Conservation (phyloP, 179 eudicot species). For the Camellia oleifera region DNA sequence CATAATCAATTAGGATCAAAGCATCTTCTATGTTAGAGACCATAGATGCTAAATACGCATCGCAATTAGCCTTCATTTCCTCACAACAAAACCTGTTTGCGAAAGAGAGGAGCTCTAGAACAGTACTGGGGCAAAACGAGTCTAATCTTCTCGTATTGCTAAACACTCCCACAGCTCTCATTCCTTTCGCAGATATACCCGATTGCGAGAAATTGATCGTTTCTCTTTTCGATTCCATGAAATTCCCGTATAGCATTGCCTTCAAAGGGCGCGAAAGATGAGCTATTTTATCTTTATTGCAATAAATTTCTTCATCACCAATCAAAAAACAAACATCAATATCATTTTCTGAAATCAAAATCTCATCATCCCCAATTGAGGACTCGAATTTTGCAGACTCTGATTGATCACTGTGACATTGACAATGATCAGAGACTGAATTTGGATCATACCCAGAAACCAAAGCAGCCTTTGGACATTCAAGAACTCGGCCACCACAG, state of each 20-base stretch:
- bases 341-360: conserved; percentile 33
- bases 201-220: conserved; percentile 59
- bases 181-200: conserved; percentile 62
- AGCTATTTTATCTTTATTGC: conserved; percentile 53
- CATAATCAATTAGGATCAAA: conserved; percentile 74
- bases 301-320: conserved; percentile 62
- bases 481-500: conserved; percentile 64
- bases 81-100: conserved; percentile 87
- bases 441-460: conserved; percentile 55
- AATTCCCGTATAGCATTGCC: conserved; percentile 66
- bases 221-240: conserved; percentile 59
- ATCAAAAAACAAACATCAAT: conserved; percentile 52
- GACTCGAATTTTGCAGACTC: background rate
- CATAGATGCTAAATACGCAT: conserved; percentile 57
- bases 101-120: conserved; percentile 68
- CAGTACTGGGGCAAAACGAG: conserved; percentile 42
- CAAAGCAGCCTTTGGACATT: conserved; percentile 64
- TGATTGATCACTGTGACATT: background rate
- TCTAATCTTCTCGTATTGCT: conserved; percentile 62
- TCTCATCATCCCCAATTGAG: conserved; percentile 17
- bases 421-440: conserved; percentile 48
- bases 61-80: conserved; percentile 73
- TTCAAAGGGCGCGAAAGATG: conserved; percentile 66
- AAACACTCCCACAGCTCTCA: conserved; percentile 69
- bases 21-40: conserved; percentile 58